Percentiles rank a stretch among this genome's conserved stretches.
Conservation (phyloP, 306 rosid species). For the Canavalia gladiata region DNA sequence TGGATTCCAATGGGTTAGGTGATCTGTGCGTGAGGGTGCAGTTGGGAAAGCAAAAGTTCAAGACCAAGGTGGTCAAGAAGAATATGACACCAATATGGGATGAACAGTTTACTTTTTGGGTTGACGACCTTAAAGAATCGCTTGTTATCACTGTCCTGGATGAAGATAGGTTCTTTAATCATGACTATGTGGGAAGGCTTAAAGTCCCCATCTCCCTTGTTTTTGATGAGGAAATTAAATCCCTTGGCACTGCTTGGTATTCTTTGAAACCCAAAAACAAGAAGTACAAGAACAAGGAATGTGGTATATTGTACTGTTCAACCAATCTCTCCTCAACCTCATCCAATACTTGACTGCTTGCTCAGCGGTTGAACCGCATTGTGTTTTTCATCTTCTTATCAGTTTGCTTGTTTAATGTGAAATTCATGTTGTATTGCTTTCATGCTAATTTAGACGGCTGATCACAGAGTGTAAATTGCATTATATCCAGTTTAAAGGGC, state of each 20-base stretch:
- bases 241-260: slow-evolving; percentile 77
- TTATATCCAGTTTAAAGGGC: slow-evolving; percentile 21
- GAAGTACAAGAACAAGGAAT: slow-evolving; percentile 74
- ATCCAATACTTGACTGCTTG: slow-evolving; percentile 24
- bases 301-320: slow-evolving; percentile 65
- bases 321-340: slow-evolving; percentile 18
- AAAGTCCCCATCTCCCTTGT: slow-evolving; percentile 70
- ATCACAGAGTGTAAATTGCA: slow-evolving; percentile 42
- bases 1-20: slow-evolving; percentile 69
- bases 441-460: slow-evolving; percentile 26
- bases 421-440: slow-evolving; percentile 31
- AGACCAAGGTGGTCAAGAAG: slow-evolving; percentile 83
- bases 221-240: slow-evolving; percentile 71
- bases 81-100: slow-evolving; percentile 79
- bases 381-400: background rate
- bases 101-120: slow-evolving; percentile 78
- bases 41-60: slow-evolving; percentile 82
- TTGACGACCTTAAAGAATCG: slow-evolving; percentile 78
- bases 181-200: slow-evolving; percentile 76
- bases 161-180: slow-evolving; percentile 85
- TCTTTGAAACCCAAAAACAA: slow-evolving; percentile 76
- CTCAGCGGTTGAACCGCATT: background rate
- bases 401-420: background rate
- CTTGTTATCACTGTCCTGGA: slow-evolving; percentile 74
- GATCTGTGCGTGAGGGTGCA: slow-evolving; percentile 83